phyloP scores from a whole-genome alignment of 345 rosid species.

The Euphorbia pulcherrima region DNA sequence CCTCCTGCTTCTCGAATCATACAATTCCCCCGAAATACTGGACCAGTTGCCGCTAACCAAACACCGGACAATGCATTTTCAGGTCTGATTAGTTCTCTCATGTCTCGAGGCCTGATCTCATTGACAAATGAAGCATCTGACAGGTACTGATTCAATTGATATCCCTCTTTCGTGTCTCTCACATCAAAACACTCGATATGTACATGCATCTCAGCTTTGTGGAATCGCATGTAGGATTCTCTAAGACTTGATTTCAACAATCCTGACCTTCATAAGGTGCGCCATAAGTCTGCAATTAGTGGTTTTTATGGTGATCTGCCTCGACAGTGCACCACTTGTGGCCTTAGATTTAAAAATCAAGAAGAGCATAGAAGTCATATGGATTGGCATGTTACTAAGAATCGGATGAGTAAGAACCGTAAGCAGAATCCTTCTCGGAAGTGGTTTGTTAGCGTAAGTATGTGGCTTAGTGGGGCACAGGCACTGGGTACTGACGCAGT shows the following conservation, averaged over 20 bases:
- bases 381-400: constrained; percentile 99
- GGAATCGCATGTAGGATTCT: constrained; percentile 50
- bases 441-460: constrained; percentile 91
- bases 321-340: constrained; percentile 96
- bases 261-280: constrained; percentile 73
- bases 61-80: constrained; percentile 56
- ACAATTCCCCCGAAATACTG: constrained; percentile 42
- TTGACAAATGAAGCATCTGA: constrained; percentile 49
- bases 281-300: constrained; percentile 73
- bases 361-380: constrained; percentile 95
- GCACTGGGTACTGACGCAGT: constrained; percentile 89
- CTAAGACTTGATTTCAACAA: constrained; percentile 75
- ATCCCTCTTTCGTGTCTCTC: not conserved
- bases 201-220: constrained; percentile 27
- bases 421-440: constrained; percentile 94
- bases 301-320: constrained; percentile 83
- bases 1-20: constrained; percentile 42
- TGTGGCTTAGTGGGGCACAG: constrained; percentile 99
- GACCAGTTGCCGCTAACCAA: constrained; percentile 42
- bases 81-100: constrained; percentile 74
- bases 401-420: constrained; percentile 89
- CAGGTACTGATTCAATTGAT: constrained; percentile 57
- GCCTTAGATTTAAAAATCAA: constrained; percentile 85
- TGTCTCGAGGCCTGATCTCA: constrained; percentile 92
- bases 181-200: not conserved